Conservation (phyloP, 2,329 filamentous ascomycete species). For the Penicillium sp. region DNA sequence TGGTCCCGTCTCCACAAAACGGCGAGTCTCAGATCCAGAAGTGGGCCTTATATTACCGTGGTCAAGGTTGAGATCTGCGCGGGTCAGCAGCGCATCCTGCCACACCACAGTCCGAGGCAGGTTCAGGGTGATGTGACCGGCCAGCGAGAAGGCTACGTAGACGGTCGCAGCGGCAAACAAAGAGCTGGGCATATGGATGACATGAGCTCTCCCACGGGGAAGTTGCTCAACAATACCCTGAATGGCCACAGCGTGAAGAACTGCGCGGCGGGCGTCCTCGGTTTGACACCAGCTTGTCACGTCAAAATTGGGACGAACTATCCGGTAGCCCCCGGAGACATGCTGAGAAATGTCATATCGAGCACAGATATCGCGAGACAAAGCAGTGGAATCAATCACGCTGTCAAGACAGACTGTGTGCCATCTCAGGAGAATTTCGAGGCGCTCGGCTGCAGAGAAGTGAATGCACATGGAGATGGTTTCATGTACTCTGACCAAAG, state of each 20-base stretch:
- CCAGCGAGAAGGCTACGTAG: constrained; percentile 38
- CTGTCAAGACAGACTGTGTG: constrained; percentile 42
- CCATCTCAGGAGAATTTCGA: constrained; percentile 42
- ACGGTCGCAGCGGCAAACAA: constrained; percentile 42
- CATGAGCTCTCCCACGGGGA: constrained; percentile 41
- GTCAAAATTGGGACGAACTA: constrained; percentile 29
- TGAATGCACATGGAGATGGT: constrained; percentile 34
- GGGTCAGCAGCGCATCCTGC: constrained; percentile 35
- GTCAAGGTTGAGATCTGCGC: constrained; percentile 24
- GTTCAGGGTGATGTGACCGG: constrained; percentile 33
- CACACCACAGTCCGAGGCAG: constrained; percentile 39
- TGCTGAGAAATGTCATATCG: constrained; percentile 37
- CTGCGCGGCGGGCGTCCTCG: constrained; percentile 36
- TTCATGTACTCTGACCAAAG: constrained; percentile 37
- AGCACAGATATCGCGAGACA: constrained; percentile 37
- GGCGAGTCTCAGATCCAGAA: constrained; percentile 32
- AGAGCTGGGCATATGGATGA: constrained; percentile 42
- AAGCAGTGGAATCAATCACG: constrained; percentile 36
- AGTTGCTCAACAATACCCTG: constrained; percentile 44
- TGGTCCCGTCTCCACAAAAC: constrained; percentile 30
- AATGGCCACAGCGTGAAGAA: constrained; percentile 42
- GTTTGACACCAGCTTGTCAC: constrained; percentile 35
- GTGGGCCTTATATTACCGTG: constrained; percentile 19
- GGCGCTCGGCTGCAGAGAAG: constrained; percentile 32
- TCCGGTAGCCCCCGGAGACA: constrained; percentile 30